Percentiles rank a stretch among this genome's conserved stretches.
phyloP scores from a whole-genome alignment of 208 protist genomes.

The Leishmania turanica region DNA sequence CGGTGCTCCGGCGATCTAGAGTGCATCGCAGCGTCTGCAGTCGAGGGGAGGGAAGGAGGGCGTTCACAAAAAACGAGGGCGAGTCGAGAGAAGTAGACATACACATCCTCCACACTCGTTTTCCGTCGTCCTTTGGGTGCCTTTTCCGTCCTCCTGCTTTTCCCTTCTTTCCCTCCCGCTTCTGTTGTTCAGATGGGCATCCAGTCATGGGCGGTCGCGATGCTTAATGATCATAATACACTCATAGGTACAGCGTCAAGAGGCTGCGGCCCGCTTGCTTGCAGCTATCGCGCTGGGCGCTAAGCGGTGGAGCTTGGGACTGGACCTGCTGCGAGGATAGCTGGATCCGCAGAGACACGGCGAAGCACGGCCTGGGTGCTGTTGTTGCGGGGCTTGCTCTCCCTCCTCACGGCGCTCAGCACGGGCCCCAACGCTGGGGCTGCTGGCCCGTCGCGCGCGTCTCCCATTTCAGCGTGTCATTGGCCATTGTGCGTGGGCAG shows the following conservation, averaged over 20 bases:
- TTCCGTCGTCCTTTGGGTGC: not conserved
- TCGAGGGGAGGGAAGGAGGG: not conserved
- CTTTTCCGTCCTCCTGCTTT: not conserved
- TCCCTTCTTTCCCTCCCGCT: too few species aligned
- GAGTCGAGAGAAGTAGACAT: not conserved
- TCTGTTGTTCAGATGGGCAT: not conserved
- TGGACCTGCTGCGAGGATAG: not conserved
- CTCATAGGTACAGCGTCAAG: not conserved
- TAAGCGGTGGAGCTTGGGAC: not conserved
- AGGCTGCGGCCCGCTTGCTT: not conserved
- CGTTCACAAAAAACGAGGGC: not conserved
- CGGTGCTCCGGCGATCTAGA: not conserved
- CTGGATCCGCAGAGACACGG: not conserved
- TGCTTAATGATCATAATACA: not conserved
- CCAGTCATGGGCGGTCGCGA: not conserved
- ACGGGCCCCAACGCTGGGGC: not conserved
- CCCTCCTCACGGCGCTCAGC: not conserved
- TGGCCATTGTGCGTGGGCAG: too few species aligned
- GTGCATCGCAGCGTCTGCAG: not conserved
- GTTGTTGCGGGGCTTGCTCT: not conserved
- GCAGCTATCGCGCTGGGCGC: not conserved
- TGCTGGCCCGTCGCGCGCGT: too few species aligned
- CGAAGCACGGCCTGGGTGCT: not conserved
- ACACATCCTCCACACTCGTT: not conserved
- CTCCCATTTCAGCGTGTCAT: too few species aligned